These are phyloP conservation scores for Penicillium hesseltinei DNA, from an alignment of 2,329 filamentous ascomycete genomes.

Conservation along the genomic window DNA sequence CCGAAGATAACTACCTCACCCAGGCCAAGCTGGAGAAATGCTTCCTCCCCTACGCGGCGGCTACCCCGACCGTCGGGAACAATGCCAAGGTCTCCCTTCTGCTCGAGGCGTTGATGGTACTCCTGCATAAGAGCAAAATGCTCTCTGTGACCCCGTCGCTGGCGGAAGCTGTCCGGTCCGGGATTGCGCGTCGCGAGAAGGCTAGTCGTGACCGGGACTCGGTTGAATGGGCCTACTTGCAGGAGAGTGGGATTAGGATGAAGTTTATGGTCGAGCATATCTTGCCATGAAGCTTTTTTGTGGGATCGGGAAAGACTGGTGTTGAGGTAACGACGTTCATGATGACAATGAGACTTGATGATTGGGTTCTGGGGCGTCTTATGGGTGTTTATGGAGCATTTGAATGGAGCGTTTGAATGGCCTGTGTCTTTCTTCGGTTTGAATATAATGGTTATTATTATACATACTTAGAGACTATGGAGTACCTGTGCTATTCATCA, in stretches of 20 bases:
- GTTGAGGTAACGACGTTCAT: conserved; percentile 5
- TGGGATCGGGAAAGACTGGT: background rate
- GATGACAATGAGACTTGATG: conserved; percentile 9
- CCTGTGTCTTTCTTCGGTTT: background rate
- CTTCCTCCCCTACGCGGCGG: conserved; percentile 66
- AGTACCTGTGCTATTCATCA: background rate
- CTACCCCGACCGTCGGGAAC: conserved; percentile 59
- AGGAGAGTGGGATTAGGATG: conserved; percentile 44
- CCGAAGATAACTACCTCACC: conserved; percentile 46
- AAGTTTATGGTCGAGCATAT: conserved; percentile 37
- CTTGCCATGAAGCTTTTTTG: conserved; percentile 11
- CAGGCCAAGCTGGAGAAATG: conserved; percentile 55
- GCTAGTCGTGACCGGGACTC: conserved; percentile 35
- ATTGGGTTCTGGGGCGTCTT: background rate
- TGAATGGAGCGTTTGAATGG: background rate
- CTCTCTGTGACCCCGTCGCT: conserved; percentile 39
- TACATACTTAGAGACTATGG: background rate
- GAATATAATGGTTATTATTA: background rate
- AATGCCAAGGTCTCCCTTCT: conserved; percentile 72
- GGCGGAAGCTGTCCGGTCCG: conserved; percentile 49
- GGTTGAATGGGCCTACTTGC: conserved; percentile 39
- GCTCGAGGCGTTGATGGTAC: conserved; percentile 63
- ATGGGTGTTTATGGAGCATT: background rate
- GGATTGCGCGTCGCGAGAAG: conserved; percentile 53
- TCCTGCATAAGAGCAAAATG: conserved; percentile 44